Base-by-base conservation (phyloP, 257 asterid species). In the Salvia miltiorrhiza region DNA sequence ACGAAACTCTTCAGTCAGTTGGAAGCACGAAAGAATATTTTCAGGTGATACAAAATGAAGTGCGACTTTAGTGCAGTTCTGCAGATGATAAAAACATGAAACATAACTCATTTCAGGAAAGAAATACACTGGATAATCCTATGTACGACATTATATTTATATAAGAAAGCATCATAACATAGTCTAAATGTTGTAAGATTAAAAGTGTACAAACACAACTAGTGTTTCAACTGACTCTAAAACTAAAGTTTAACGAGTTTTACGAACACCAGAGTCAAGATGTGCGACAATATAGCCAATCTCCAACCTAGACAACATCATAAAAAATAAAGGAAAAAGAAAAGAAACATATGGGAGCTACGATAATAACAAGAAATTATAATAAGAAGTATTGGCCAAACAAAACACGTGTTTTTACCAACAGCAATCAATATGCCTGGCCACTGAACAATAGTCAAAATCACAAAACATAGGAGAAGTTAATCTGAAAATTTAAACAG, bases 11-110 rank as follows among this genome's bases (percentile, higher is more conserved):
- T 83, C 79, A 11, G 82, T 77, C 78, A 83, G 64, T 64, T 63
- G 49, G 24, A 77, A 28, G 69, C 88, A 77, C 28, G 73, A 57
- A 2, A 28, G 48, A 52, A 80, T 74, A 76, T 70, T 83, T 73
- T 83, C 88, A 52, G 88, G 83, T 0, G 85, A 83, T 44, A 80
- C 81, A 40, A 83, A 83, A 65, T 77, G 85, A 58, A 77, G 73
- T 8, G 87, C 81, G 0, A 83, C 83, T 26, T 83, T 79, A 23
- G 74, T 83, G 77, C 85, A 83, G 1, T 83, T 77, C 85, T 83
- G 84, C 74, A 65, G 53, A 53, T 50, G 56, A 78, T 11, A 73
- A 48, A 44, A 53, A 4, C 24, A 72, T 9, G 33, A 67, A 3
- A 16, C 2, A 49, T 16, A 59, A 47, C 24, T 1, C 49, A 26